These are phyloP conservation scores for Trypanosoma rangeli DNA, from an alignment of 208 protist genomes.

Conservation along the genomic window DNA sequence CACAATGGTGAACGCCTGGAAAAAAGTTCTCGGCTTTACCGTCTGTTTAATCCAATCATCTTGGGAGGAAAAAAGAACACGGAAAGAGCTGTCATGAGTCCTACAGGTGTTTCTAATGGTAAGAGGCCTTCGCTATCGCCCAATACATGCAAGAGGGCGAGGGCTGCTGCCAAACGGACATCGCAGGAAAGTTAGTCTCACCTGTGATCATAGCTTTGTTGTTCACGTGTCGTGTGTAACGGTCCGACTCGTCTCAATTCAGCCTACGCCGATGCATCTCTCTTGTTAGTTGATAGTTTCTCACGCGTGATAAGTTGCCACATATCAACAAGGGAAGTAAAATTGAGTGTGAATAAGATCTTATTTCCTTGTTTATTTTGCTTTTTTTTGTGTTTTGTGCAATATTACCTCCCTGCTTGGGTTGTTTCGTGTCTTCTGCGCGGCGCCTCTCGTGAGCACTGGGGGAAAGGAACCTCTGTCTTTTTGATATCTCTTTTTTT, in stretches of 20 bases:
- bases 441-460: background rate
- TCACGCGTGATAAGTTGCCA: too few species aligned
- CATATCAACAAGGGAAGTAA: too few species aligned
- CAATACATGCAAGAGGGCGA: background rate
- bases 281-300: too few species aligned
- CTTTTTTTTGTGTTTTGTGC: conserved; percentile 21
- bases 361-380: too few species aligned
- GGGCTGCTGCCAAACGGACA: background rate
- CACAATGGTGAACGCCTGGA: conserved; percentile 50
- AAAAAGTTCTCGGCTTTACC: conserved; percentile 46
- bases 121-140: background rate
- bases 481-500: conserved; percentile 22
- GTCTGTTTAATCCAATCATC: conserved; percentile 53
- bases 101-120: conserved; percentile 5
- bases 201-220: background rate
- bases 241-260: too few species aligned
- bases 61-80: conserved; percentile 37
- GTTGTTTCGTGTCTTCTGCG: conserved; percentile 10
- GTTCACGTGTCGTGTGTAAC: background rate
- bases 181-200: background rate
- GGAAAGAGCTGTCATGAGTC: conserved; percentile 30
- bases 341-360: too few species aligned
- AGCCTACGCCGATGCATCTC: too few species aligned
- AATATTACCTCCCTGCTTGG: background rate
- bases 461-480: background rate